These are phyloP conservation scores for Skeletonema tropicum DNA, from an alignment of 108 stramenopile genomes.

Conservation along the genomic window DNA sequence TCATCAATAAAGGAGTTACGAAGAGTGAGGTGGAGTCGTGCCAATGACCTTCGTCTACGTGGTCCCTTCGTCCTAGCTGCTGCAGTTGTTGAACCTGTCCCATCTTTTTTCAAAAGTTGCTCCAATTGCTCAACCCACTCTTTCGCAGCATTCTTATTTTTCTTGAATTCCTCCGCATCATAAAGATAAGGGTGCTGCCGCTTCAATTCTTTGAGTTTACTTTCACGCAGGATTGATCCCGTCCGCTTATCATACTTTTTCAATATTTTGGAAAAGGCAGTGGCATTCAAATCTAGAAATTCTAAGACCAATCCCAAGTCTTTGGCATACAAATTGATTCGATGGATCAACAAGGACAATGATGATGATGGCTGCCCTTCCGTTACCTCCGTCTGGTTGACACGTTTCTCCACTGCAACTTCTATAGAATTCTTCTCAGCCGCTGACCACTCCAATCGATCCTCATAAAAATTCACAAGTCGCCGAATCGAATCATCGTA, in stretches of 20 bases:
- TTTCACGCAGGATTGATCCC: slow-evolving; percentile 57
- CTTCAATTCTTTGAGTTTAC: slow-evolving; percentile 51
- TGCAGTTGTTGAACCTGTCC: neutral
- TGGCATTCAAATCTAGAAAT: slow-evolving; percentile 46
- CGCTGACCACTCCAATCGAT: slow-evolving; percentile 60
- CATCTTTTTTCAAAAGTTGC: slow-evolving; percentile 12
- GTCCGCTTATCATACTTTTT: slow-evolving; percentile 54
- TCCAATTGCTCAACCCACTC: slow-evolving; percentile 34
- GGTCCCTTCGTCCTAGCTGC: neutral
- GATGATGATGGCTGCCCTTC: neutral
- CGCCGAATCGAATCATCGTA: slow-evolving; percentile 54
- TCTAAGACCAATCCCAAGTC: slow-evolving; percentile 49
- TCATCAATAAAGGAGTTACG: slow-evolving; percentile 7
- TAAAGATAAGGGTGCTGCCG: slow-evolving; percentile 49
- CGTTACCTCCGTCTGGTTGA: slow-evolving; percentile 16
- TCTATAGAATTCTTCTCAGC: slow-evolving; percentile 55
- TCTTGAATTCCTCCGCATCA: slow-evolving; percentile 39
- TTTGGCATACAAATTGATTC: slow-evolving; percentile 35
- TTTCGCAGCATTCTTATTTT: slow-evolving; percentile 14
- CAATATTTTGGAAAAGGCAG: slow-evolving; percentile 51
- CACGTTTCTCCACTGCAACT: slow-evolving; percentile 48
- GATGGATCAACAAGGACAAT: slow-evolving; percentile 24
- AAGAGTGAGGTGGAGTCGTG: neutral
- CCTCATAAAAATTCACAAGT: slow-evolving; percentile 60
- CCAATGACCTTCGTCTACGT: neutral